These are phyloP conservation scores for Piloderma croceum DNA, from an alignment of 768 basidiomycete genomes.

Conservation along the genomic window DNA sequence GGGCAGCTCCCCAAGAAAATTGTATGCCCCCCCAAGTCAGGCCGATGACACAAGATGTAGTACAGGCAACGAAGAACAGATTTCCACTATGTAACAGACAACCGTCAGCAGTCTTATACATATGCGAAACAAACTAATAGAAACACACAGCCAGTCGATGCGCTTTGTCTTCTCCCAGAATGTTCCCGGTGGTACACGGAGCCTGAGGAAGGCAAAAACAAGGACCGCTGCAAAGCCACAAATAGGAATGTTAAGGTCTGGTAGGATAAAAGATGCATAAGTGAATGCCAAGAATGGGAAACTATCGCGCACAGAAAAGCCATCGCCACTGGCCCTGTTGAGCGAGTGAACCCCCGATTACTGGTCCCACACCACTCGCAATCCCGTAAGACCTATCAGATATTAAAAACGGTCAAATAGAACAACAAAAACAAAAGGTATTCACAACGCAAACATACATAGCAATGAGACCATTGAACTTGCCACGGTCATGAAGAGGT, in stretches of 20 bases:
- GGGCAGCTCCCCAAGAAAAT: slow-evolving; percentile 36
- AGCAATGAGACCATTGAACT: slow-evolving; percentile 28
- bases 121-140: too few species aligned
- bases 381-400: too few species aligned
- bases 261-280: neutral
- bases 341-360: slow-evolving; percentile 32
- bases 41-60: slow-evolving; percentile 32
- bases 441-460: too few species aligned
- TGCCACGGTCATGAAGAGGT: slow-evolving; percentile 36
- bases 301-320: slow-evolving; percentile 31
- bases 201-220: slow-evolving; percentile 26
- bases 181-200: slow-evolving; percentile 22
- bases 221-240: slow-evolving; percentile 23
- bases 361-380: slow-evolving; percentile 30
- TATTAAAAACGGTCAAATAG: too few species aligned
- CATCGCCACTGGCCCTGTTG: slow-evolving; percentile 32
- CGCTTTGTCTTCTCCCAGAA: slow-evolving; percentile 30
- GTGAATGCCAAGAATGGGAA: neutral
- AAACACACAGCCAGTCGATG: slow-evolving; percentile 40
- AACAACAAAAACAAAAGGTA: too few species aligned
- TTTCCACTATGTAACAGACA: slow-evolving; percentile 31
- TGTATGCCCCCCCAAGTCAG: slow-evolving; percentile 45
- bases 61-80: slow-evolving; percentile 31
- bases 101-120: neutral
- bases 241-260: slow-evolving; percentile 40